Conservation (phyloP, 2,329 filamentous ascomycete species). For the Aspergillus intermedius region DNA sequence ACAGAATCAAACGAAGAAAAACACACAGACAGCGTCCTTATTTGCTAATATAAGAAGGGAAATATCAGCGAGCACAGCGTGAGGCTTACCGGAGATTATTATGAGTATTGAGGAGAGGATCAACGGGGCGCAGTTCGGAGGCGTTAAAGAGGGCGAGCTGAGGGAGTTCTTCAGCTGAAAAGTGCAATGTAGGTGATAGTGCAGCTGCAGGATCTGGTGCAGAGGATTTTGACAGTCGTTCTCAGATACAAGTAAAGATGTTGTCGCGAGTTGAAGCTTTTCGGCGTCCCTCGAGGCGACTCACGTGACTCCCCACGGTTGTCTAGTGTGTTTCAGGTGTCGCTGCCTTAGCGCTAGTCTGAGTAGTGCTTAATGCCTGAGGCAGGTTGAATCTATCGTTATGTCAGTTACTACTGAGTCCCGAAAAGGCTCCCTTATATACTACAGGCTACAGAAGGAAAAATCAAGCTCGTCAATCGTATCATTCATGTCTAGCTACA, state of each 20-base stretch:
- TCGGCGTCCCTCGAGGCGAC: conserved; percentile 2
- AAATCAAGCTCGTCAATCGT: too few relatives aligned
- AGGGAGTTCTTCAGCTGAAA: background rate
- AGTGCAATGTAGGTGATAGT: too few relatives aligned
- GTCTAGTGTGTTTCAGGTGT: conserved; percentile 26
- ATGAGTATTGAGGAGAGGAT: conserved; percentile 13
- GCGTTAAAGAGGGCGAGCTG: background rate
- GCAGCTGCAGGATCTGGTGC: background rate
- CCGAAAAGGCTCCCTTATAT: too few relatives aligned
- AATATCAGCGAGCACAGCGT: background rate
- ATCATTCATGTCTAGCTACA: too few relatives aligned
- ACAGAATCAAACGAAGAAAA: background rate
- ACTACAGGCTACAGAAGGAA: too few relatives aligned
- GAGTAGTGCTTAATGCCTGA: background rate
- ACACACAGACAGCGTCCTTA: too few relatives aligned
- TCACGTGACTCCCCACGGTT: conserved; percentile 17
- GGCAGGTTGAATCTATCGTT: too few relatives aligned
- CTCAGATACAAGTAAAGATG: background rate
- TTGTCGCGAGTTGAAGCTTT: background rate
- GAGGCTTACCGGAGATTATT: conserved; percentile 15
- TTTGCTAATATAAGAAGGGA: conserved; percentile 1
- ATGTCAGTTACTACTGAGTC: too few relatives aligned
- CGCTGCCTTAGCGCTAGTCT: conserved; percentile 4
- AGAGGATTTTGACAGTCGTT: too few relatives aligned
- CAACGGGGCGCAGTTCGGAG: conserved; percentile 20